phyloP scores from a whole-genome alignment of 345 rosid genomes.

The Ceriops tagal region DNA sequence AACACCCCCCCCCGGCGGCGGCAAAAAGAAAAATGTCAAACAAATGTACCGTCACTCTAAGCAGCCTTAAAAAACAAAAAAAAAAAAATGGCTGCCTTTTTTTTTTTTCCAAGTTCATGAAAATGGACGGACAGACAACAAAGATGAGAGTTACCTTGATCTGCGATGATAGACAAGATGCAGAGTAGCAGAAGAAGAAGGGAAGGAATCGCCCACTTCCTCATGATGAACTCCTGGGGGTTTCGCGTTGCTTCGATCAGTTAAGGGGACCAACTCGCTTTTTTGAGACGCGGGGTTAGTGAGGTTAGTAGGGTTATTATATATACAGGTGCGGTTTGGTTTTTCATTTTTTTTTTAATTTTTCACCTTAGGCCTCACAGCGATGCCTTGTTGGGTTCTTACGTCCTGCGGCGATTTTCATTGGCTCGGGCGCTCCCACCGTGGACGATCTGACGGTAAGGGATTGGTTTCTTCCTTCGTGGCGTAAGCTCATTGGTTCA shows the following conservation, averaged over 20 bases:
- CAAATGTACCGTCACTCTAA: background rate
- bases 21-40: background rate
- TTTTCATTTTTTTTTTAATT: background rate
- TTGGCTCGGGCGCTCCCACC: conserved; percentile 20
- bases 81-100: background rate
- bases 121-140: background rate
- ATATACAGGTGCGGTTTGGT: too few species aligned
- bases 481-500: conserved; percentile 35
- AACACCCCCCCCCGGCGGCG: background rate
- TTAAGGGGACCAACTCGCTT: background rate
- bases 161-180: conserved; percentile 62
- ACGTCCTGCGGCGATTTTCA: conserved; percentile 6
- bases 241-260: conserved; percentile 25
- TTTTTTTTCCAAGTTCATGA: background rate
- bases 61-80: background rate
- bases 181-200: conserved; percentile 56
- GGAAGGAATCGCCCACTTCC: conserved; percentile 92
- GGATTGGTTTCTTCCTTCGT: background rate
- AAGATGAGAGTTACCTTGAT: conserved; percentile 55
- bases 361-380: conserved; percentile 2
- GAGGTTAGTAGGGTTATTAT: background rate
- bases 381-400: background rate
- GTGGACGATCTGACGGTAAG: conserved; percentile 47
- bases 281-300: background rate
- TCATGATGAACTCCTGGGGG: conserved; percentile 35